Evolutionary conservation across 441 rosid genomes (phyloP).

Genomic region (Omphalea diandra): DNA sequence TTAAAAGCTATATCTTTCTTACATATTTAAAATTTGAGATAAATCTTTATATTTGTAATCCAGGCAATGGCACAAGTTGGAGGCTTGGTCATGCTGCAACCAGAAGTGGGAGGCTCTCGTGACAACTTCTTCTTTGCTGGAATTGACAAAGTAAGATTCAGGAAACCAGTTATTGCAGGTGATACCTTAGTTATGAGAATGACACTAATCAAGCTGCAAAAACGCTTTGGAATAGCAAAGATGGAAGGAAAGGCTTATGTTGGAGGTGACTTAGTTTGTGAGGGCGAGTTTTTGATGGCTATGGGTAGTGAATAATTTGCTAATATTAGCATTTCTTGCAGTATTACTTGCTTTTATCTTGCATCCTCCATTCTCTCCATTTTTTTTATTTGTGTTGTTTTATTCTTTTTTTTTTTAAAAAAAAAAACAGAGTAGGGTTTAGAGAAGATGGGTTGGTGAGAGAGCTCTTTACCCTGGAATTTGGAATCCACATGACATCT

Average conservation of each 20-base stretch:
- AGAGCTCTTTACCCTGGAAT: slow-evolving; percentile 5
- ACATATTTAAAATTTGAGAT: background rate
- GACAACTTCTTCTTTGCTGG: slow-evolving; percentile 80
- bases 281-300: slow-evolving; percentile 87
- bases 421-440: too few relatives aligned
- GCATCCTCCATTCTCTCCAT: background rate
- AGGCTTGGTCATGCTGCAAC: slow-evolving; percentile 86
- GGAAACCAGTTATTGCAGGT: slow-evolving; percentile 87
- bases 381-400: background rate
- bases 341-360: background rate
- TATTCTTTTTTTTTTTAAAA: background rate
- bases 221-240: slow-evolving; percentile 73
- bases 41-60: background rate
- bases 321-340: background rate
- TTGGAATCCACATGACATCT: background rate
- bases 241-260: slow-evolving; percentile 72
- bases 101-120: slow-evolving; percentile 74
- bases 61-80: slow-evolving; percentile 96
- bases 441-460: slow-evolving; percentile 23
- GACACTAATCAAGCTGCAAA: slow-evolving; percentile 80
- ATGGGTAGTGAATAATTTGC: slow-evolving; percentile 40
- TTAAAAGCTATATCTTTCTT: background rate
- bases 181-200: slow-evolving; percentile 89
- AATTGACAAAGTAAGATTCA: slow-evolving; percentile 76
- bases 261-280: slow-evolving; percentile 65